These are phyloP conservation scores for Scedosporium boydii DNA, from an alignment of 2,329 filamentous ascomycete species.

Conservation along the genomic window DNA sequence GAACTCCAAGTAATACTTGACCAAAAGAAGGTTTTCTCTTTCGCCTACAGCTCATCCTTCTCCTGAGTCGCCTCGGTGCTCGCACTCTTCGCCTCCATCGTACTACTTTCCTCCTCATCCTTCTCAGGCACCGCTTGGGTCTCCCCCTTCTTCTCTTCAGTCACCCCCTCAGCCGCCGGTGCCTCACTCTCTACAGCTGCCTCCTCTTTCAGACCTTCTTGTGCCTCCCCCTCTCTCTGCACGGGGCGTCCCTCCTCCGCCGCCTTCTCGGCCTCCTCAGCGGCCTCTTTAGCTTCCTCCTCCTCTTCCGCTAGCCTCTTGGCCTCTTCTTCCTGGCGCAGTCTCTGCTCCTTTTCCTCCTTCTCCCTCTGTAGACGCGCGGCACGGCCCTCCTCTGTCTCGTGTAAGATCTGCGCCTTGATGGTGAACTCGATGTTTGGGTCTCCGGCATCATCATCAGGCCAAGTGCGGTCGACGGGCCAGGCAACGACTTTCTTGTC, in stretches of 20 bases:
- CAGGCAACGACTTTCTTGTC: slow-evolving; percentile 21
- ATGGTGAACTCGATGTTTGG: slow-evolving; percentile 20
- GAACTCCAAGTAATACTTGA: background rate
- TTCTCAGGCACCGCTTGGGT: background rate
- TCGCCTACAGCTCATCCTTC: background rate
- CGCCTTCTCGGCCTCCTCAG: background rate
- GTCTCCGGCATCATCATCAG: slow-evolving; percentile 14
- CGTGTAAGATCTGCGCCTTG: slow-evolving; percentile 19
- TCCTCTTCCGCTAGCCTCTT: background rate
- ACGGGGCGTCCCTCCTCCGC: background rate
- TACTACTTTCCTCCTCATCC: background rate
- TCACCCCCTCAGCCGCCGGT: background rate
- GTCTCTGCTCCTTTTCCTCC: slow-evolving; percentile 1
- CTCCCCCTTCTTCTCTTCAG: background rate
- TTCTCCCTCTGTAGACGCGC: slow-evolving; percentile 11
- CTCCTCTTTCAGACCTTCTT: background rate
- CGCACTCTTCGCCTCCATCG: background rate
- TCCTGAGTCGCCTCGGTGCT: background rate
- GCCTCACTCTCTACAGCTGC: background rate
- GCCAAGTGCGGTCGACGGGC: slow-evolving; percentile 19
- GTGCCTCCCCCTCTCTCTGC: background rate
- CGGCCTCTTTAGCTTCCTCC: background rate
- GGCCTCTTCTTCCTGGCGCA: slow-evolving; percentile 3
- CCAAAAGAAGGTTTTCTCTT: background rate
- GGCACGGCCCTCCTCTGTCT: slow-evolving; percentile 16